phyloP scores from a whole-genome alignment of 108 stramenopile genomes.

The Poteriospumella lacustris region DNA sequence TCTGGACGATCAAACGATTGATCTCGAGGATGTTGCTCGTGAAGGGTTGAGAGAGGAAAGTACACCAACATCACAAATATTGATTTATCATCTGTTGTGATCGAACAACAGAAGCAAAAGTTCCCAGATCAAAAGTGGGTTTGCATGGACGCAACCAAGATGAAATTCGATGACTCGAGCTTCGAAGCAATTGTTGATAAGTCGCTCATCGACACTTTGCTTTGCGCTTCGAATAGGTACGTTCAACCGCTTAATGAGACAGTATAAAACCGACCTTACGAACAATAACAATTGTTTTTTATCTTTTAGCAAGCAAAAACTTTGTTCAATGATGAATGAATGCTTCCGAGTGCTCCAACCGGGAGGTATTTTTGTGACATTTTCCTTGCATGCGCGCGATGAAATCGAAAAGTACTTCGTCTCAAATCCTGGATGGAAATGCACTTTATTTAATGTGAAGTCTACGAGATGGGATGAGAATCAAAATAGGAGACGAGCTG shows the following conservation, averaged over 20 bases:
- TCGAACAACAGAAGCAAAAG: neutral
- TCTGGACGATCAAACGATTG: neutral
- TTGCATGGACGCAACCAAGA: neutral
- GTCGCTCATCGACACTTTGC: constrained; percentile 15
- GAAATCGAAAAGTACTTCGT: neutral
- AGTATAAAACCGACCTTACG: neutral
- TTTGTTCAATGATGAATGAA: neutral
- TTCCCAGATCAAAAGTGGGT: neutral
- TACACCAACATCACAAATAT: neutral
- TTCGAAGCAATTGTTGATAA: neutral
- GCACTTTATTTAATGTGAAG: neutral
- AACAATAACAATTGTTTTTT: neutral
- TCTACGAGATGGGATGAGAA: neutral
- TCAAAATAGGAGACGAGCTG: neutral
- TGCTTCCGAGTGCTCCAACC: neutral
- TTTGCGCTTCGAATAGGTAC: neutral
- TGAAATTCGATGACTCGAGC: neutral
- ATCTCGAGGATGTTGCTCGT: neutral
- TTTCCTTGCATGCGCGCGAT: neutral
- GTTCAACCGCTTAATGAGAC: neutral
- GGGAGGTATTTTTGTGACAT: constrained; percentile 1
- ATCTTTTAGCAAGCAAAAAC: neutral
- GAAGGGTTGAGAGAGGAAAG: neutral
- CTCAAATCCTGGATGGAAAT: neutral
- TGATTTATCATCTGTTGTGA: neutral